Base-by-base conservation (phyloP, 345 rosid species). In the Salix udensis region DNA sequence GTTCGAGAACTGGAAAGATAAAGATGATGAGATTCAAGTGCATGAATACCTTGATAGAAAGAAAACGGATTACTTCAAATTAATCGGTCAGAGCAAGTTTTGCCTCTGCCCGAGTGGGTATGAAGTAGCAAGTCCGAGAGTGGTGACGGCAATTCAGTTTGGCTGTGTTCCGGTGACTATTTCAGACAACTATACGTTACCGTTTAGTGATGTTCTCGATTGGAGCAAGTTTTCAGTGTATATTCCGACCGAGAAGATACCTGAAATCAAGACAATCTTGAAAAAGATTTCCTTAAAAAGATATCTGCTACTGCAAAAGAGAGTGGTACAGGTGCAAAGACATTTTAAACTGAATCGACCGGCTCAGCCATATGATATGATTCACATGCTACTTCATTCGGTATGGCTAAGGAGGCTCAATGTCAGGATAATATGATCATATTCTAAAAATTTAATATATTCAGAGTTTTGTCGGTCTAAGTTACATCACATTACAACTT, bases 111-210 rank as follows among this genome's bases (percentile, higher is more conserved):
- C 93, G 0, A 89, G 93, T 52, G 93, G 96, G 68, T 89, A 65
- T 72, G 92, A 89, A 80, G 96, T 91, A 14, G 93, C 93, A 0
- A 89, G 93, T 79, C 96, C 92, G 3, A 86, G 96, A 77, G 66
- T 87, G 36, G 88, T 85, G 0, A 88, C 88, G 64, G 71, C 93
- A 2, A 84, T 89, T 4, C 79, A 85, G 50, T 74, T 85, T 0
- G 91, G 91, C 0, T 91, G 92, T 28, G 84, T 91, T 4, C 93
- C 92, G 0, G 91, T 91, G 15, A 87, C 85, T 12, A 75, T 91
- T 19, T 87, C 92, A 0, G 83, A 83, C 24, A 11, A 71, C 16
- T 91, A 91, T 26, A 74, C 79, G 4, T 76, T 91, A 21, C 96
- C 92, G 0, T 88, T 91, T 14, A 85, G 90, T 37, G 93, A 91